A percentile compares a stretch with the other conserved stretches of the same genome.
Conservation (phyloP, 2,329 filamentous ascomycete genomes). For the Aspergillus sp. region DNA sequence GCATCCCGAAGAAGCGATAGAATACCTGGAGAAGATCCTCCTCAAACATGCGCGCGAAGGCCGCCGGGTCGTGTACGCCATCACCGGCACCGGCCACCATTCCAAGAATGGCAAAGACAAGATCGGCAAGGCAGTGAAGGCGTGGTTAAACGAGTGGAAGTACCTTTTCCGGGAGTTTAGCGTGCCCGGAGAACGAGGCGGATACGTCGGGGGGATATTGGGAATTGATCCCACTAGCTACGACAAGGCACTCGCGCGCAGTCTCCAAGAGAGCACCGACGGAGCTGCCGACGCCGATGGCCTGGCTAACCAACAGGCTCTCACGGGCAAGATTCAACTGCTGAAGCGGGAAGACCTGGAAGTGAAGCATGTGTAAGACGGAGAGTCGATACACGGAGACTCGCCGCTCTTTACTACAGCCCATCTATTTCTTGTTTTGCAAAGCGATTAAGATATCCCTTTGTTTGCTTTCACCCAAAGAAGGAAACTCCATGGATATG, state of each 20-base stretch:
- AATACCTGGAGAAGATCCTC: constrained; percentile 86
- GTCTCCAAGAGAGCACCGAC: constrained; percentile 24
- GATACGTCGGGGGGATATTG: constrained; percentile 63
- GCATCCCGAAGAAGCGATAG: constrained; percentile 95
- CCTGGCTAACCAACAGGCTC: constrained; percentile 21
- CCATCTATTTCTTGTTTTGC: not conserved
- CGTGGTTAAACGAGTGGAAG: constrained; percentile 90
- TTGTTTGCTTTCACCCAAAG: not conserved
- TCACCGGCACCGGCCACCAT: constrained; percentile 95
- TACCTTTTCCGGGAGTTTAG: constrained; percentile 96
- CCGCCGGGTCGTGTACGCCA: constrained; percentile 79
- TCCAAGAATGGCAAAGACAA: constrained; percentile 99
- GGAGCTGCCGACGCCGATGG: constrained; percentile 23
- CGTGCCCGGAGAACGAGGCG: constrained; percentile 90
- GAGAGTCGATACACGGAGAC: not conserved
- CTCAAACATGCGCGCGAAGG: constrained; percentile 74
- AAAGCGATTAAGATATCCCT: not conserved
- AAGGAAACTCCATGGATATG: not conserved
- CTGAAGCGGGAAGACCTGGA: constrained; percentile 46
- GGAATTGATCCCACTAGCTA: constrained; percentile 64
- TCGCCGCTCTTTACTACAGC: not conserved
- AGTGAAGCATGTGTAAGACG: constrained; percentile 14
- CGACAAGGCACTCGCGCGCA: constrained; percentile 42
- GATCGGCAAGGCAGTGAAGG: constrained; percentile 88
- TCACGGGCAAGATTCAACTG: constrained; percentile 46